phyloP scores from a whole-genome alignment of 2,329 filamentous ascomycete genomes.

The Corynespora cassiicola region DNA sequence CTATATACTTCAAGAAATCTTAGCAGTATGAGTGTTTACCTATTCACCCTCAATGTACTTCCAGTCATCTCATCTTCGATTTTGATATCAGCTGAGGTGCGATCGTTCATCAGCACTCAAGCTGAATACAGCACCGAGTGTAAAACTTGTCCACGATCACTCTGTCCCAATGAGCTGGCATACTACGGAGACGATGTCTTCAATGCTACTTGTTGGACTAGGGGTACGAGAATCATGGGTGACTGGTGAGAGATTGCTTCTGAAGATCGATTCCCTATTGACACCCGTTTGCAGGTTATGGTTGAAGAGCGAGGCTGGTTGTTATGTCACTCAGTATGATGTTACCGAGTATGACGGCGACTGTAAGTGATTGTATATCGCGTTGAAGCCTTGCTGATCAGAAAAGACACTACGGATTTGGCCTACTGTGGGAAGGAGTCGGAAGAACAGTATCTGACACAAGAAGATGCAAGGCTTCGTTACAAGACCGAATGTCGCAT shows the following conservation, averaged over 20 bases:
- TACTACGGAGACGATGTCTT: constrained; percentile 22
- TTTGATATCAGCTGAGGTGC: constrained; percentile 10
- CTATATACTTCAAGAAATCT: too few relatives aligned
- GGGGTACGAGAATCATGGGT: constrained; percentile 34
- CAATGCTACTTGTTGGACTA: constrained; percentile 38
- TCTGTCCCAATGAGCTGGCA: constrained; percentile 30
- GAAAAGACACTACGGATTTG: constrained; percentile 26
- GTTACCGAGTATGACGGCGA: constrained; percentile 30
- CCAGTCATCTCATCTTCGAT: too few relatives aligned
- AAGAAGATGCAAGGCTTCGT: constrained; percentile 25
- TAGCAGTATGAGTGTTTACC: too few relatives aligned
- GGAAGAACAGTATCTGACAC: constrained; percentile 30
- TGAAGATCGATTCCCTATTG: not conserved
- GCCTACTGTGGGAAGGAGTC: constrained; percentile 33
- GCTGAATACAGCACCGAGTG: constrained; percentile 37
- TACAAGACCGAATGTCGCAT: constrained; percentile 39
- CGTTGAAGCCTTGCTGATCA: constrained; percentile 2
- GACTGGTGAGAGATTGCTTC: constrained; percentile 20
- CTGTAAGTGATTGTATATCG: constrained; percentile 17
- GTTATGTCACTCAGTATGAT: constrained; percentile 40
- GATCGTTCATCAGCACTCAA: constrained; percentile 23
- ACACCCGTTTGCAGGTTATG: constrained; percentile 21
- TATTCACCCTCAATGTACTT: too few relatives aligned
- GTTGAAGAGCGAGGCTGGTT: constrained; percentile 32
- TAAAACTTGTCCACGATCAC: constrained; percentile 36